Evolutionary conservation across 2,329 filamentous ascomycete species (phyloP), one percentile per base, ranked within the genome.

Genomic region (Diaporthe sp.): DNA sequence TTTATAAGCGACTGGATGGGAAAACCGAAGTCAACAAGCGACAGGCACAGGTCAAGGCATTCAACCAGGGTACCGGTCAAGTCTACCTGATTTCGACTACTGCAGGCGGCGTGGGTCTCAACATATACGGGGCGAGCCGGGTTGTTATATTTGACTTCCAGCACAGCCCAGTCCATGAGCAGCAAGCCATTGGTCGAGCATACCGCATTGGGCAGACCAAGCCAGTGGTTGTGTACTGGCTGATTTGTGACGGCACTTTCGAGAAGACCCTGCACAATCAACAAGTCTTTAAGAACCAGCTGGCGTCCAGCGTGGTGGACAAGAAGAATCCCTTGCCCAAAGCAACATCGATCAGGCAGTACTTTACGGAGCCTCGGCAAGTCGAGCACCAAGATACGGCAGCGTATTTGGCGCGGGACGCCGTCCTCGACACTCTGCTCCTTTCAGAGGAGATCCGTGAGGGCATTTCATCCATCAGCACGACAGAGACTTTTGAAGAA

Each of bases 141-240:
- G 94, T 98, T 1, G 90, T 98, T 28, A 93, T 98, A 28, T 94
- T 97, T 74, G 96, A 98, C 82, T 95, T 94, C 80, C 88, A 89
- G 76, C 98, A 92, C 85, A 97, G 96, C 78, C 96, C 96, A 0
- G 89, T 92, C 7, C 88, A 92, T 81, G 96, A 98, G 82, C 93
- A 95, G 80, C 96, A 98, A 84, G 96, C 96, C 1, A 91, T 98
- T 70, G 96, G 95, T 2, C 90, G 96, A 72, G 93, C 94, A 0
- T 98, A 97, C 83, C 94, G 96, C 1, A 90, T 98, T 46, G 95
- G 95, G 0, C 96, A 98, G 83, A 86, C 85, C 51, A 97, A 96
- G 79, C 88, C 90, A 0, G 95, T 98, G 1, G 96, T 90, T 81
- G 95, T 98, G 1, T 98, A 98, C 84, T 93, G 94, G 25, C 92